Evolutionary conservation across 1,284 basidiomycete species (phyloP).

Genomic region (Coniferiporia sulphurascens): DNA sequence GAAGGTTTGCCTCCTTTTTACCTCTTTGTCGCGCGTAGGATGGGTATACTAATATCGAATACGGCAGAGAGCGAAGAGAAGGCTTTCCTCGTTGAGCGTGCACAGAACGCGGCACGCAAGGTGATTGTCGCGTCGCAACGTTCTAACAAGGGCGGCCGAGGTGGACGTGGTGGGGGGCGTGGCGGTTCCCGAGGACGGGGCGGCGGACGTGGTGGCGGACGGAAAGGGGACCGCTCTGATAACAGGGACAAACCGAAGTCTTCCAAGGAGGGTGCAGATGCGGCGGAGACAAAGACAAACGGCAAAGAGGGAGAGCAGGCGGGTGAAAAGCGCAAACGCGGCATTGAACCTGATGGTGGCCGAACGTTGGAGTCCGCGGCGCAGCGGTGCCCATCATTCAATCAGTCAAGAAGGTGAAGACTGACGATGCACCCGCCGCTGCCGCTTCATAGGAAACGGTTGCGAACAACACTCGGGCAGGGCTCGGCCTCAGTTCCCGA

Average conservation of each 20-base stretch:
- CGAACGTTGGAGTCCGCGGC: constrained; percentile 57
- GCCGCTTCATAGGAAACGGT: background rate
- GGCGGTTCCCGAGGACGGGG: constrained; percentile 28
- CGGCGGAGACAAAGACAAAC: background rate
- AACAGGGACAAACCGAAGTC: constrained; percentile 17
- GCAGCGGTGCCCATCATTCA: constrained; percentile 52
- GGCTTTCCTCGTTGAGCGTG: constrained; percentile 66
- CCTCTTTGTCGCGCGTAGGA: constrained; percentile 6
- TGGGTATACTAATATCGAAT: background rate
- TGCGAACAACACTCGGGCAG: no score
- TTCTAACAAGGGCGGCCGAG: constrained; percentile 40
- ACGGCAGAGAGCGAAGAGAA: constrained; percentile 56
- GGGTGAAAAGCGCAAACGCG: constrained; percentile 71
- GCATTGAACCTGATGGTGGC: constrained; percentile 70
- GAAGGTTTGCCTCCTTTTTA: constrained; percentile 41
- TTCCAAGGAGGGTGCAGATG: background rate
- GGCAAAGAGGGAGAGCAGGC: constrained; percentile 29
- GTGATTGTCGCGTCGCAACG: constrained; percentile 28
- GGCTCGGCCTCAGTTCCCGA: no score
- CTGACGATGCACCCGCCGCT: constrained; percentile 30
- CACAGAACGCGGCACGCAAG: constrained; percentile 56
- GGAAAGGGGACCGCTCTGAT: constrained; percentile 25
- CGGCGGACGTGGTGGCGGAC: constrained; percentile 29
- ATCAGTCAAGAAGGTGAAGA: constrained; percentile 56
- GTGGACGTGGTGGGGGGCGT: constrained; percentile 37